Percentiles rank a stretch among this genome's conserved stretches.
Evolutionary conservation across 371 early-diverging fungal species (phyloP).

Genomic region (Entomophthora muscae): DNA sequence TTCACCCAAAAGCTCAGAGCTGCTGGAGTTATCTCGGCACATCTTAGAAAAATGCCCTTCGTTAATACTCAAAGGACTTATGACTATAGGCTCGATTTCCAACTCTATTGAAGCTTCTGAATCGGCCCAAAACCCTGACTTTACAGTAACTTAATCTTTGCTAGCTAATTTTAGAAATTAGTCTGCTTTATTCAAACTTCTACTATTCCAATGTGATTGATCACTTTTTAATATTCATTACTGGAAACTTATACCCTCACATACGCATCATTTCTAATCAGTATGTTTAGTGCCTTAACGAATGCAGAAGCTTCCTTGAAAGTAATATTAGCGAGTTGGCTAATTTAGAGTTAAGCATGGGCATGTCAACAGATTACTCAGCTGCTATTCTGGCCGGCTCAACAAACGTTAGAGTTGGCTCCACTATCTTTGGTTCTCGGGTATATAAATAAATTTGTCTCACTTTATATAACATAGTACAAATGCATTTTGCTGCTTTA

Average conservation of each 20-base stretch:
- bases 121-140: constrained; percentile 67
- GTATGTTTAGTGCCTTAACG: background rate
- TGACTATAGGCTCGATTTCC: constrained; percentile 69
- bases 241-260: no score
- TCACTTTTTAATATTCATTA: no score
- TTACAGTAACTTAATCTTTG: no score
- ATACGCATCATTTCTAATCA: no score
- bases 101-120: constrained; percentile 27
- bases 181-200: no score
- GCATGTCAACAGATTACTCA: constrained; percentile 90
- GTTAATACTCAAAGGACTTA: constrained; percentile 62
- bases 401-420: constrained; percentile 83
- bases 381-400: constrained; percentile 67
- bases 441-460: constrained; percentile 16
- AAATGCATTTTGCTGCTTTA: no score
- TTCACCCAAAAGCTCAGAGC: constrained; percentile 13
- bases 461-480: no score
- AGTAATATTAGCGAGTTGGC: background rate
- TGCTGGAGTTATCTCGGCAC: constrained; percentile 27
- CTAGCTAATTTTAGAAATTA: no score
- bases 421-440: constrained; percentile 71
- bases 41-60: constrained; percentile 45
- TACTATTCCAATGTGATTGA: no score
- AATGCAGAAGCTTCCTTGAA: constrained; percentile 5
- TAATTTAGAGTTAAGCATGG: constrained; percentile 77